Evolutionary conservation across 805 yeast genomes (phyloP).

Genomic region (Pichia deserticola): DNA sequence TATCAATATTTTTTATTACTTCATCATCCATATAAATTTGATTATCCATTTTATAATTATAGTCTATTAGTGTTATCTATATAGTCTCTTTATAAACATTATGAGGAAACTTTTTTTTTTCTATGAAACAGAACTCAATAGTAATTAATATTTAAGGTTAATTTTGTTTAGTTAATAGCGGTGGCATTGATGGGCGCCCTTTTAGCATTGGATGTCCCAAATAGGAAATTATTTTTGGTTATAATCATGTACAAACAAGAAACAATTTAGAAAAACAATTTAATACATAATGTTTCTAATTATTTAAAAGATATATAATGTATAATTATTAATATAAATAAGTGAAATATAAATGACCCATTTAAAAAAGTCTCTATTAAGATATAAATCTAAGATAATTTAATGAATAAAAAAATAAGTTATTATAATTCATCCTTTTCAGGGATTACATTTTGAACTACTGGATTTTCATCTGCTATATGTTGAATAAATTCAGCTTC

Average conservation of each 20-base stretch:
- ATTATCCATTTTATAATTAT: background rate
- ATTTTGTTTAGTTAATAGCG: too few relatives aligned
- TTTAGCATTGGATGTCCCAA: too few relatives aligned
- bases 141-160: too few relatives aligned
- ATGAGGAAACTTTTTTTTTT: too few relatives aligned
- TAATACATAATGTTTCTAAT: too few relatives aligned
- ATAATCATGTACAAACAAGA: background rate
- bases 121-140: too few relatives aligned
- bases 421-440: conserved; percentile 8
- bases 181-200: too few relatives aligned
- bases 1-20: background rate
- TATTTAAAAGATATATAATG: background rate
- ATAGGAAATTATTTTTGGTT: too few relatives aligned
- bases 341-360: too few relatives aligned
- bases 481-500: background rate
- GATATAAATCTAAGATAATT: background rate
- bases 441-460: background rate
- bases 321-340: too few relatives aligned
- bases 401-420: background rate
- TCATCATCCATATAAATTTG: background rate
- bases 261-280: background rate
- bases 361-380: background rate
- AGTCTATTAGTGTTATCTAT: too few relatives aligned
- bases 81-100: too few relatives aligned
- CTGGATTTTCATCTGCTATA: background rate